Evolutionary conservation across 176 grass and related monocot genomes (phyloP).

Genomic region (Eleusine coracana): DNA sequence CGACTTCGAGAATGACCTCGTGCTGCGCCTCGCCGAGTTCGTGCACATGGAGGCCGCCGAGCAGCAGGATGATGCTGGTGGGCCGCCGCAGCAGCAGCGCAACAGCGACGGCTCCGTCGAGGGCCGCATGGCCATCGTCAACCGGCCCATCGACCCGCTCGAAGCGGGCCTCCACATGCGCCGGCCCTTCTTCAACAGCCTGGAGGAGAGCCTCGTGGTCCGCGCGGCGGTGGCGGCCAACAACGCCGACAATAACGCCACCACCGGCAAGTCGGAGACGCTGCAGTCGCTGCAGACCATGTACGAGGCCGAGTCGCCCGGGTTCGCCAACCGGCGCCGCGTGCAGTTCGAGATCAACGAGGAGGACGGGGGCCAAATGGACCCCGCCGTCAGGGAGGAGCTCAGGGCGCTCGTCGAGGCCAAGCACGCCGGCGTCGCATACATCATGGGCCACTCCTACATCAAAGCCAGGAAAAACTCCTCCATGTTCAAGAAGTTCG

Average conservation of each 20-base stretch:
- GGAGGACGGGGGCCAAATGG: slow-evolving; percentile 5
- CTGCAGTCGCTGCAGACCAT: slow-evolving; percentile 50
- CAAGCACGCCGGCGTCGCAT: slow-evolving; percentile 58
- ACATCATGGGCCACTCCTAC: slow-evolving; percentile 74
- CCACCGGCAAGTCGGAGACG: slow-evolving; percentile 44
- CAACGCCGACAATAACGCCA: neutral
- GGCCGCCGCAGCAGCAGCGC: neutral
- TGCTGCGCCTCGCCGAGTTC: slow-evolving; percentile 72
- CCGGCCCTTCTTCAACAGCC: neutral
- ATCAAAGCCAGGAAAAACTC: slow-evolving; percentile 71
- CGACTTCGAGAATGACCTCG: slow-evolving; percentile 70
- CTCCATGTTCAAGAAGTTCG: slow-evolving; percentile 58
- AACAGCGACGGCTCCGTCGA: slow-evolving; percentile 39
- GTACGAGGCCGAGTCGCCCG: slow-evolving; percentile 58
- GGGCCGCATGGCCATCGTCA: slow-evolving; percentile 63
- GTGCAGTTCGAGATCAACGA: slow-evolving; percentile 53
- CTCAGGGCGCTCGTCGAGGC: slow-evolving; percentile 48
- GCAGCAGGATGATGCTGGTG: neutral
- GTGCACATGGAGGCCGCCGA: slow-evolving; percentile 63
- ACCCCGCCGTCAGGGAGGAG: slow-evolving; percentile 45
- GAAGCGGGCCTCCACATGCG: slow-evolving; percentile 38
- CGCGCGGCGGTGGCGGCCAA: slow-evolving; percentile 36
- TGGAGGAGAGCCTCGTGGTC: slow-evolving; percentile 36
- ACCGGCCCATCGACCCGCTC: slow-evolving; percentile 25
- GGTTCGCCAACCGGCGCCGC: slow-evolving; percentile 27